Evolutionary conservation across 1,139 yeast genomes (phyloP), one percentile per base, ranked within the genome.

Genomic region (Oligophagozyma castellii): DNA sequence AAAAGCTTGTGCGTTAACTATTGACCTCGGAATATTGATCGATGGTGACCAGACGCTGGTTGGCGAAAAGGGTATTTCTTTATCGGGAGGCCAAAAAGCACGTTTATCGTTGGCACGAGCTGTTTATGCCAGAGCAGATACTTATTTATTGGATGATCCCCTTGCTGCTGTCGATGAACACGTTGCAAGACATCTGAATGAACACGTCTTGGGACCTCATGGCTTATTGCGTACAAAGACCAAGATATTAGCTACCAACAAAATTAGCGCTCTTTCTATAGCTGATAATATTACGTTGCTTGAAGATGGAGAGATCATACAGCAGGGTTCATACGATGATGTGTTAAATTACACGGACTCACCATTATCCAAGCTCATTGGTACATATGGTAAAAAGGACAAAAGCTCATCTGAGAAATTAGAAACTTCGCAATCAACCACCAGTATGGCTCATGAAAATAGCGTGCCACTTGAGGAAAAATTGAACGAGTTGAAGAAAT

Each of bases 31-130:
- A 16, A 70, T 77, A 21, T 62, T 89, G 30, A 80, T 93, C 3
- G 80, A 81, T 48, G 95, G 96, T 29, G 96, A 89, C 52, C 61
- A 63, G 32, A 86, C 98, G 2, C 70, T 79, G 46, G 96, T 89
- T 29, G 98, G 98, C 39, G 98, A 89, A 58, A 89, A 86, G 59
- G 98, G 98, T 44, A 83, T 89, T 33, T 81, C 95, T 10, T 63
- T 89, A 34, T 81, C 95, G 28, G 98, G 98, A 35, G 98, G 98
- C 27, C 96, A 89, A 56, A 89, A 86, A 62, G 95, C 96, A 1
- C 73, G 98, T 56, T 61, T 89, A 30, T 73, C 93, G 2, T 65
- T 89, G 37, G 96, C 96, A 2, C 70, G 98, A 54, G 95, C 96
- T 15, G 95, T 89, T 5, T 89, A 89, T 54, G 74, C 95, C 2